A percentile compares a stretch with the other conserved stretches of the same genome.
Conservation (phyloP, 164 flowering plant genomes). For the Nymphaea thermarum region DNA sequence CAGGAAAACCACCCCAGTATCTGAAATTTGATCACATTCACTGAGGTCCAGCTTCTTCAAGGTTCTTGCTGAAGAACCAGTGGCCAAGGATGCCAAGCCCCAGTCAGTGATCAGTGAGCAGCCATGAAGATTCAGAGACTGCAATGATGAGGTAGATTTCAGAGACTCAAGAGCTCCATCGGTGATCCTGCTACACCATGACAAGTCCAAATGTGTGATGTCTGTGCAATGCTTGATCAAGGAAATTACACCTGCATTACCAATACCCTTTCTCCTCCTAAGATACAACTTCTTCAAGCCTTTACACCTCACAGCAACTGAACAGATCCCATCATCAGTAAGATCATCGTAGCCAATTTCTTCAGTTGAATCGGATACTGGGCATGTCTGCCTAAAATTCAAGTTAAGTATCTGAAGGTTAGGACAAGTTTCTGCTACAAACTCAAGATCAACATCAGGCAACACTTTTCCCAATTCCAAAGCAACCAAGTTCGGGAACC, state of each 20-base stretch:
- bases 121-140: constrained; percentile 9
- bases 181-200: constrained; percentile 6
- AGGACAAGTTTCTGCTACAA: constrained; percentile 9
- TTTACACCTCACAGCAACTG: constrained; percentile 6
- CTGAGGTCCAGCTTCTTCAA: constrained; percentile 4
- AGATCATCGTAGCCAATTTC: constrained; percentile 1
- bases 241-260: constrained; percentile 6
- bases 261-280: constrained; percentile 8
- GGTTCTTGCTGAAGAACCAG: constrained; percentile 8
- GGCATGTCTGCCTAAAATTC: neutral
- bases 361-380: constrained; percentile 3
- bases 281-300: constrained; percentile 1
- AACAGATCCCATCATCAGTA: constrained; percentile 10
- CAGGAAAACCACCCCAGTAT: constrained; percentile 7
- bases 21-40: constrained; percentile 11
- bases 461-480: constrained; percentile 6
- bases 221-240: constrained; percentile 5
- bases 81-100: constrained; percentile 10
- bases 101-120: constrained; percentile 8
- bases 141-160: constrained; percentile 5
- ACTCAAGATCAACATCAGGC: constrained; percentile 9
- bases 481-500: constrained; percentile 17
- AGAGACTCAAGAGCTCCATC: constrained; percentile 10
- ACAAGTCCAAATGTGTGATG: constrained; percentile 5
- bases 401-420: constrained; percentile 5